A percentile compares a stretch with the other conserved stretches of the same genome.
phyloP scores from a whole-genome alignment of 1,284 basidiomycete species.

The Ceratobasidium sp. region DNA sequence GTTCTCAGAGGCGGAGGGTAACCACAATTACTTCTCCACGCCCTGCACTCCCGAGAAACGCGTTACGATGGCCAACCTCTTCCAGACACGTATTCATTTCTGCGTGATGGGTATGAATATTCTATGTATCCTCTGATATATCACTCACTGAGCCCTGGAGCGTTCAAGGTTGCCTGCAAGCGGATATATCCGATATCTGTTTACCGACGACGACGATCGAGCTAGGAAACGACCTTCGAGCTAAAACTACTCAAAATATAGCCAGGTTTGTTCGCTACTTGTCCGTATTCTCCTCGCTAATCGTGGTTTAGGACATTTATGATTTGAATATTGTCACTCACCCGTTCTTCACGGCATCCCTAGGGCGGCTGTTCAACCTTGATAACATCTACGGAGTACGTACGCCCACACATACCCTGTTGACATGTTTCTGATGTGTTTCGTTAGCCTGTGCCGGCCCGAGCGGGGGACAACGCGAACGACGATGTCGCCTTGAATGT shows the following conservation, averaged over 20 bases:
- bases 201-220: slow-evolving; percentile 82
- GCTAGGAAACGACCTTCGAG: slow-evolving; percentile 59
- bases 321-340: slow-evolving; percentile 86
- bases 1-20: slow-evolving; percentile 52
- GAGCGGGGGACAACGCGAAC: slow-evolving; percentile 62
- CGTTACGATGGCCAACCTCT: slow-evolving; percentile 45
- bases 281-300: slow-evolving; percentile 17
- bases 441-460: slow-evolving; percentile 67
- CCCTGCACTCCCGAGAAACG: slow-evolving; percentile 52
- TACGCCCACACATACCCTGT: slow-evolving; percentile 35
- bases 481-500: slow-evolving; percentile 53
- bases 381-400: slow-evolving; percentile 87
- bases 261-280: slow-evolving; percentile 58
- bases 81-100: slow-evolving; percentile 77
- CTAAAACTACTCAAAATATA: too few relatives aligned
- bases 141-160: slow-evolving; percentile 65
- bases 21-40: slow-evolving; percentile 53
- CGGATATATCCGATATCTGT: slow-evolving; percentile 88
- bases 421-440: not conserved
- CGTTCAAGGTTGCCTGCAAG: slow-evolving; percentile 86
- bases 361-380: slow-evolving; percentile 78
- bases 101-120: slow-evolving; percentile 80
- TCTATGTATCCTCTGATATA: not conserved
- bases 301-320: slow-evolving; percentile 75
- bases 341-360: slow-evolving; percentile 88